A percentile compares a stretch with the other conserved stretches of the same genome.
phyloP scores from a whole-genome alignment of 164 flowering plant genomes.

The Hamamelis virginiana region DNA sequence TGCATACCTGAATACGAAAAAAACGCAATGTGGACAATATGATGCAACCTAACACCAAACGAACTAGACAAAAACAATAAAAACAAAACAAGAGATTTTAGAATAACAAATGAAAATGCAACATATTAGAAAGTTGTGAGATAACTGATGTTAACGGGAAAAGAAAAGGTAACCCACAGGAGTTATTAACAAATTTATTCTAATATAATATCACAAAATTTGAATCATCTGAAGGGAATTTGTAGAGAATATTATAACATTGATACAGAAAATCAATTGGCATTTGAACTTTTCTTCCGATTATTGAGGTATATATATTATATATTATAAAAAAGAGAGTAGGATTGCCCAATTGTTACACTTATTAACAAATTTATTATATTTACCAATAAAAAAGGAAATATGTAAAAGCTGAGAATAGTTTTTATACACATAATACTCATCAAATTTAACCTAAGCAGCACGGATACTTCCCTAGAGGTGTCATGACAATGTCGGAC shows the following conservation, averaged over 20 bases:
- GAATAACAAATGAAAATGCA: constrained; percentile 2
- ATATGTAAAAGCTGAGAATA: no score
- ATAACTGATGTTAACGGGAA: no score
- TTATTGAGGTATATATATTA: neutral
- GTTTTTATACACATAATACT: no score
- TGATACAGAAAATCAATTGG: neutral
- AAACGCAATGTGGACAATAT: constrained; percentile 61
- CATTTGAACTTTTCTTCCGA: neutral
- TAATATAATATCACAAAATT: no score
- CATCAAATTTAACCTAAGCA: no score
- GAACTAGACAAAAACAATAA: constrained; percentile 46
- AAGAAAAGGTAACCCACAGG: neutral
- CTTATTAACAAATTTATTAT: no score
- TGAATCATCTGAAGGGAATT: no score
- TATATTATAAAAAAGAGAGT: neutral
- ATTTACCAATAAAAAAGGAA: no score
- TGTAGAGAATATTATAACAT: neutral
- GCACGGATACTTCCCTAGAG: no score
- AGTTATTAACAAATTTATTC: neutral
- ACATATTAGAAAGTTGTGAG: no score
- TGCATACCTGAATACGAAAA: constrained; percentile 71
- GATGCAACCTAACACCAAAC: constrained; percentile 68
- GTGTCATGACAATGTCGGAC: no score
- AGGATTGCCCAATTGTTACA: neutral
- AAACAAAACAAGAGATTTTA: neutral